Evolutionary conservation across 2,329 filamentous ascomycete species (phyloP).

Genomic region (Fusarium xyrophilum): DNA sequence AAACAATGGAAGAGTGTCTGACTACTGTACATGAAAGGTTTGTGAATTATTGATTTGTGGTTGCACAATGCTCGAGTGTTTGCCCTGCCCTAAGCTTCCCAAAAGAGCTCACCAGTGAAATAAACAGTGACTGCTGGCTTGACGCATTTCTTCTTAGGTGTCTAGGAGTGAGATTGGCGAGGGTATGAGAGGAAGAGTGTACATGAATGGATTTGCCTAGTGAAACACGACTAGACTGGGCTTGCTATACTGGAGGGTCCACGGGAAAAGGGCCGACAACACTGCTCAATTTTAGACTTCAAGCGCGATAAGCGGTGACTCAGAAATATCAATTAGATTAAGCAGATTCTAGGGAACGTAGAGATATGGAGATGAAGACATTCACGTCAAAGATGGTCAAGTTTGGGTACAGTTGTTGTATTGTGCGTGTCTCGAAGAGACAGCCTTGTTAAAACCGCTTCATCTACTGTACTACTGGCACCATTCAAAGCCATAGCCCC

Average conservation of each 20-base stretch:
- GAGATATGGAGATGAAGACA: background rate
- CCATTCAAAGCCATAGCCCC: background rate
- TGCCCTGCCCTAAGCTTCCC: background rate
- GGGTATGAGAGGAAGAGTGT: background rate
- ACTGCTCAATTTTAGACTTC: background rate
- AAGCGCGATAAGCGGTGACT: background rate
- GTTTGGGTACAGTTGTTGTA: constrained; percentile 4
- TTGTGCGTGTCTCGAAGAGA: background rate
- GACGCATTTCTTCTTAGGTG: fast-evolving
- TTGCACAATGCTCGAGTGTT: background rate
- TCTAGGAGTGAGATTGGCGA: fast-evolving
- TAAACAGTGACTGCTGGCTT: background rate
- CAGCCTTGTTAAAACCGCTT: background rate
- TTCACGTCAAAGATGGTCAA: constrained; percentile 9
- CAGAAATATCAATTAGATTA: fast-evolving
- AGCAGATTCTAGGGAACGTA: too few species aligned
- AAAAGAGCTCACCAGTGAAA: background rate
- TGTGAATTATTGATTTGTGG: fast-evolving
- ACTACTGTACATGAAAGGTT: fast-evolving
- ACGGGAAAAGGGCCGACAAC: background rate
- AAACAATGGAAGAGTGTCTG: background rate
- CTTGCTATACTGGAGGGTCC: background rate
- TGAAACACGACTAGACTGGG: background rate
- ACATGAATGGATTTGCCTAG: background rate
- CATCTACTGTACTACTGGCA: background rate